phyloP scores from a whole-genome alignment of 140 eudicot species.

The Flaveria floridana region DNA sequence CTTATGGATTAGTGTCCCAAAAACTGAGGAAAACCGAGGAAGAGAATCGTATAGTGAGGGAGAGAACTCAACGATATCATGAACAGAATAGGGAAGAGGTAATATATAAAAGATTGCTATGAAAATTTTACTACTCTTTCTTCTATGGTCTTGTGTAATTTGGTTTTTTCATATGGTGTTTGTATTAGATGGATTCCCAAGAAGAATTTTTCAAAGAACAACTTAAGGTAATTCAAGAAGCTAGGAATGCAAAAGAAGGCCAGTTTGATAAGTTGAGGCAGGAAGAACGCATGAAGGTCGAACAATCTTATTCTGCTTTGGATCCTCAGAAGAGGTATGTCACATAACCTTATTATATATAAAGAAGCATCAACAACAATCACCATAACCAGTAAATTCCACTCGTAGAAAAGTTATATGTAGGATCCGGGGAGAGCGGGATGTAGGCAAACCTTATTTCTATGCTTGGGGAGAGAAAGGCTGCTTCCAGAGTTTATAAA shows the following conservation, averaged over 20 bases:
- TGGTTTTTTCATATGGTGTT: neutral
- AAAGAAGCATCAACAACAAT: too few species aligned
- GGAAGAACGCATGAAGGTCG: constrained; percentile 34
- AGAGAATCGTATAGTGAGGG: constrained; percentile 57
- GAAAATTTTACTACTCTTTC: neutral
- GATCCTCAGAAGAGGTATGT: constrained; percentile 57
- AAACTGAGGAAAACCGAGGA: constrained; percentile 53
- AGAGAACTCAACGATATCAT: constrained; percentile 52
- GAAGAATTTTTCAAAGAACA: constrained; percentile 73
- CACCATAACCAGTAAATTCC: too few species aligned
- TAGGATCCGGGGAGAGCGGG: too few species aligned
- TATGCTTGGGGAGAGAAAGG: too few species aligned
- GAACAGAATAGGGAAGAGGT: constrained; percentile 76
- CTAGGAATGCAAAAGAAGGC: constrained; percentile 54
- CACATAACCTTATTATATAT: neutral
- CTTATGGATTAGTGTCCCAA: constrained; percentile 38
- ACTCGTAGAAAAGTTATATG: too few species aligned
- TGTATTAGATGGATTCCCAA: constrained; percentile 68
- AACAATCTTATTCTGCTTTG: constrained; percentile 34
- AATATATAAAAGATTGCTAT: neutral
- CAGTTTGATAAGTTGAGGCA: constrained; percentile 68
- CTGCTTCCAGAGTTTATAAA: too few species aligned
- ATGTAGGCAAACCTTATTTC: too few species aligned
- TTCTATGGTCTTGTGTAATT: neutral
- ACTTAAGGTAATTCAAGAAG: constrained; percentile 48